Conservation (phyloP, 345 rosid genomes). For the Brassica carinata region DNA sequence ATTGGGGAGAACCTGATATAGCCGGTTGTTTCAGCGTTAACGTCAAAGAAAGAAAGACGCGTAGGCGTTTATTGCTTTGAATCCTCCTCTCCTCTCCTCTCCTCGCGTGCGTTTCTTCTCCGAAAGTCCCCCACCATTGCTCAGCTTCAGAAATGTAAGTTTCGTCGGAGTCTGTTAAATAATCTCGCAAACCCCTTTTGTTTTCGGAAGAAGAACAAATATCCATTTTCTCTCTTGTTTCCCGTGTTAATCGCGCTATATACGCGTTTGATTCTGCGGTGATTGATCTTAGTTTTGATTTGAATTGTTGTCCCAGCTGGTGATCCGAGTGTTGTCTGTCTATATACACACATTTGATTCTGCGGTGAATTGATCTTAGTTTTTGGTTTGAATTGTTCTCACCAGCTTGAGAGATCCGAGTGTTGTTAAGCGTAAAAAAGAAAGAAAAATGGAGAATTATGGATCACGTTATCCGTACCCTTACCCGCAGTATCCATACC, state of each 20-base stretch:
- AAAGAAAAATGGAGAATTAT: constrained; percentile 33
- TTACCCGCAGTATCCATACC: constrained; percentile 51
- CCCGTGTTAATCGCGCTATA: not conserved
- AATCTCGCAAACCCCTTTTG: not conserved
- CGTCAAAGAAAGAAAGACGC: not conserved
- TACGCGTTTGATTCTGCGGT: not conserved
- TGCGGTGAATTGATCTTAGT: not conserved
- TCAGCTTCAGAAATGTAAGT: constrained; percentile 1
- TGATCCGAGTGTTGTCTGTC: no score
- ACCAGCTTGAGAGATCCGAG: not conserved
- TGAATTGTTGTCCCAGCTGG: no score
- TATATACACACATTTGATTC: no score
- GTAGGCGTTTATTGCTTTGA: not conserved
- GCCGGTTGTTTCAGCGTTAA: constrained; percentile 1
- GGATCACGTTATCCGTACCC: constrained; percentile 46
- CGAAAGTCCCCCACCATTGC: not conserved
- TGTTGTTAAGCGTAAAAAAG: not conserved
- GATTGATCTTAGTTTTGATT: not conserved
- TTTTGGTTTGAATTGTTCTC: not conserved
- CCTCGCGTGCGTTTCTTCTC: not conserved
- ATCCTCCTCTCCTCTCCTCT: not conserved
- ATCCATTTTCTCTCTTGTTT: not conserved
- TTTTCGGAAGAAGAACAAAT: not conserved
- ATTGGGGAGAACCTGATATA: constrained; percentile 1
- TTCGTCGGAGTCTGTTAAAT: not conserved